Evolutionary conservation across 257 asterid genomes (phyloP), one percentile per base, ranked within the genome.

Genomic region (Solanum lycopersicoides): DNA sequence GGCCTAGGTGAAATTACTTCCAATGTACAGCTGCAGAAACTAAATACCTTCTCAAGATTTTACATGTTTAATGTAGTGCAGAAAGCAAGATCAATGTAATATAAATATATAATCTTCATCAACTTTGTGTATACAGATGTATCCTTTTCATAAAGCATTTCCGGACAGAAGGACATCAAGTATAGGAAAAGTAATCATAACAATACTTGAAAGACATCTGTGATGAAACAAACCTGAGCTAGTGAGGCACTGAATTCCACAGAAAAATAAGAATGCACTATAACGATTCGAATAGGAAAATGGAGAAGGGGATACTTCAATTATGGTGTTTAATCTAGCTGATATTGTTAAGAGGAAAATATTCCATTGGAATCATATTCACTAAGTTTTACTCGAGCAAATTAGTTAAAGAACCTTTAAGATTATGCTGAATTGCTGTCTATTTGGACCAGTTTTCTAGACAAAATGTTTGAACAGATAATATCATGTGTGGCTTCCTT

Each of bases 1-100:
- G 90, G 94, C 92, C 79, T 93, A 86, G 84, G 45, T 47, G 18
- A 66, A 77, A 68, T 39, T 25, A 20, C 60, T 41, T 42, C 45
- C 83, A 28, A 44, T 89, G 88, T 82, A 87, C 80, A 86, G 80
- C 72, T 35, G 60, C n/a, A 56, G n/a, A n/a, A 41, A 47, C 28
- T 45, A 45, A n/a, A 25, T 15, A 47, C 41, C 71, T 60, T 69
- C n/a, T 20, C 32, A 34, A 32, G 13, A 84, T 28, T 60, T 42
- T 39, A 69, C 84, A 79, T 44, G 60, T 85, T 73, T 18, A 32
- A 21, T 66, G 65, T 23, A 80, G 30, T 32, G 32, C 12, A 35
- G 73, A 42, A 20, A 63, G 56, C 66, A 68, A 25, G 39, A 85
- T 10, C 83, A 85, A 13, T 34, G 66, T 79, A 79, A 15, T 45